Evolutionary conservation across 176 grass and related monocot genomes (phyloP), one percentile per base, ranked within the genome.

Genomic region (Oryza longistaminata): DNA sequence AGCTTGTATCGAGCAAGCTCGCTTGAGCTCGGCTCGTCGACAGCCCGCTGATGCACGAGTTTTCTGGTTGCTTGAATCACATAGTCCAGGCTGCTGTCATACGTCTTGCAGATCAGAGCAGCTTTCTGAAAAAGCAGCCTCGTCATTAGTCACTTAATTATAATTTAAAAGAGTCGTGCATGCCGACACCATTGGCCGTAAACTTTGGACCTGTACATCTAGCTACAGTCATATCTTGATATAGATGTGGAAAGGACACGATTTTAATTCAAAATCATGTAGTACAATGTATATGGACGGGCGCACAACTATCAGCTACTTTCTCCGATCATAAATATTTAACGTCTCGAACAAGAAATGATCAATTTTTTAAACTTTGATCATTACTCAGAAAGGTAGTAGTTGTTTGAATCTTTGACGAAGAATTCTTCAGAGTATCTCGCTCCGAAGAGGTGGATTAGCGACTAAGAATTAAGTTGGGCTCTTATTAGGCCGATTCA

Each of bases 91-190:
- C 65, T 27, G n/a, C 2, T 71, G 34, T 60, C 27, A 27, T 27
- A 8, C 48, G 17, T 73, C 37, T 25, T 64, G 43, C 22, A 10
- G n/a, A 13, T 2, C 66, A 65, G 71, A 65, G 58, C 12, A 37
- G 79, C 83, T 82, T 90, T 90, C 35, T 9, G 58, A 22, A 83
- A 43, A 83, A 79, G 84, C 2, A 74, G 79, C 88, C 19, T 64
- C 11, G 79, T 90, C 83, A 79, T 79, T 73, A 48, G 11, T 58
- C 88, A 90, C 83, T 71, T 66, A 31, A 78, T 83, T 68, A 39
- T 50, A 7, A 7, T 39, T 5, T 66, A 7, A 55, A 64, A 74
- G n/a, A 58, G 3, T 26, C 68, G 11, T 17, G 46, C 39, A 24
- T 29, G 78, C 78, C 77, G 44, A 82, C 78, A 64, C 73, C 66